Base-by-base conservation (phyloP, 805 yeast genomes). In the Jamesozyma hellenica region DNA sequence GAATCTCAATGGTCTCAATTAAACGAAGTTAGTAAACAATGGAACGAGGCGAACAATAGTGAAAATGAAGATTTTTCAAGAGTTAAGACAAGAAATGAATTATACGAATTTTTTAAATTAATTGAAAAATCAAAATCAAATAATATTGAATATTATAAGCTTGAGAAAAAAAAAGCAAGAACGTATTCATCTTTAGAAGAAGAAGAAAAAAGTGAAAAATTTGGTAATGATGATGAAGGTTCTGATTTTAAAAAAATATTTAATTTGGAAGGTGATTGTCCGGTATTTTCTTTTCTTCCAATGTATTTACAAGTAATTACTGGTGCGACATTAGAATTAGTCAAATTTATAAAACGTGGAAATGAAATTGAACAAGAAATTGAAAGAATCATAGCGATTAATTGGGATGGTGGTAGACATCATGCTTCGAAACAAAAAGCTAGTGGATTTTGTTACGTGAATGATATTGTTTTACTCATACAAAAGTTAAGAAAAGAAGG, bases 361-460 rank as follows among this genome's bases (percentile, higher is more conserved):
- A 7, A 21, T 23, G 38, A 36, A n/a, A 4, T 9, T 14, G 31
- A 28, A 10, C 9, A 9, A 13, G 34, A 33, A 23, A 5, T n/a
- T 12, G 41, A 47, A 21, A 64, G 62, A 30, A 42, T 54, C 9
- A 58, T 74, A 1, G 77, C 72, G 2, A 65, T 82, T 34, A 80
- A 80, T 51, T 82, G 87, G 87, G 73, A 75, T 50, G 94, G 94
- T 6, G 94, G 92, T 1, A 58, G 88, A 35, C 92, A 82, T 52
- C 92, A 82, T 56, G 77, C 78, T 4, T 64, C 60, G 34, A 70
- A 69, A 46, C 49, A 67, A 0, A 61, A 51, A 27, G 82, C 84
- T 1, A 67, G 80, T 10, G 90, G 90, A 2, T 82, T 77, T 51
- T 82, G 92, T 51, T 82, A 82, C 50, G 62, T 79, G 2, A 82